Conservation (phyloP, 1,284 basidiomycete species). For the Ustilago tritici region DNA sequence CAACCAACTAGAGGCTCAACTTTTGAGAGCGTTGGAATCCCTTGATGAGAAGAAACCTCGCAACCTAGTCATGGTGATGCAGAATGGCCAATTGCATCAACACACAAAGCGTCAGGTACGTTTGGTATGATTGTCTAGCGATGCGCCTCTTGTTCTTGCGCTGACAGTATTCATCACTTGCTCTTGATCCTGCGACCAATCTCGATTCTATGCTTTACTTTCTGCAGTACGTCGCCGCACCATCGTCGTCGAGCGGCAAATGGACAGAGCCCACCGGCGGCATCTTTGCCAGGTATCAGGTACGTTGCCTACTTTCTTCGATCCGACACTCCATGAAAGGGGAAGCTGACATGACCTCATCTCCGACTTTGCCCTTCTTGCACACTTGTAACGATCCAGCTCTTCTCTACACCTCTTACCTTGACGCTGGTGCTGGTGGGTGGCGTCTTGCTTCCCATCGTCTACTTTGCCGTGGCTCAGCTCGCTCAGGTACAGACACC, state of each 20-base stretch:
- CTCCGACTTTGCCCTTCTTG: not conserved
- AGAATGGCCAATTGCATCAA: constrained; percentile 1
- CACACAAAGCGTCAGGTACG: constrained; percentile 44
- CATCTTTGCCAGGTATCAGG: constrained; percentile 51
- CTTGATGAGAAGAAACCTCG: constrained; percentile 33
- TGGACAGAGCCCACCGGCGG: constrained; percentile 50
- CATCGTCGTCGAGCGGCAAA: constrained; percentile 25
- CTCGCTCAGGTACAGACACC: constrained; percentile 50
- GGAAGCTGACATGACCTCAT: not conserved
- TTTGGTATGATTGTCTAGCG: not conserved
- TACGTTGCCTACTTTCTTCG: constrained; percentile 7
- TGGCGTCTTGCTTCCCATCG: constrained; percentile 42
- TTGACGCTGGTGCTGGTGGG: constrained; percentile 43
- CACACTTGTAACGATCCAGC: constrained; percentile 12
- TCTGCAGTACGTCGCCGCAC: constrained; percentile 18
- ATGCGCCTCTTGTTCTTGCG: not conserved
- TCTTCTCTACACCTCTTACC: constrained; percentile 49
- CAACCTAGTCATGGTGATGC: constrained; percentile 33
- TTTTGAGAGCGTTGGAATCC: constrained; percentile 18
- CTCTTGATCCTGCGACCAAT: not conserved
- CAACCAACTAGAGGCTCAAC: constrained; percentile 11
- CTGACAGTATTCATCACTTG: not conserved
- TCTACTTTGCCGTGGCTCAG: constrained; percentile 50
- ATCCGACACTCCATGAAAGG: not conserved
- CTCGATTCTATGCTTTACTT: not conserved